Evolutionary conservation across 208 protist species (phyloP).

Genomic region (Trypanosoma scelopori): DNA sequence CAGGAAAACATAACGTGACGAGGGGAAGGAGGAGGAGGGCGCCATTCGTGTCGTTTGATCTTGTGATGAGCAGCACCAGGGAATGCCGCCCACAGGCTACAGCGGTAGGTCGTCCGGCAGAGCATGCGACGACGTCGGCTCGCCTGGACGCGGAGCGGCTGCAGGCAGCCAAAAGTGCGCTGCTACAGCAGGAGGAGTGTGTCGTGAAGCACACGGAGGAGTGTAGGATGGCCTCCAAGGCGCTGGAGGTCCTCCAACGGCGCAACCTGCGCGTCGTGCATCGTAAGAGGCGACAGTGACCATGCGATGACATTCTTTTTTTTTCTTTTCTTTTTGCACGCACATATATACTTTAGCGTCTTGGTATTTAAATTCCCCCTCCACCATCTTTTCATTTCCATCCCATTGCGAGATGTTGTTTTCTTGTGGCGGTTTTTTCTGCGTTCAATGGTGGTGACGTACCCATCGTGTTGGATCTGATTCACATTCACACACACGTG

Average conservation of each 20-base stretch:
- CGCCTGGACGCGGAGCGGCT: constrained; percentile 53
- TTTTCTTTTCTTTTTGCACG: constrained; percentile 18
- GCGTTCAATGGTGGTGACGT: too few relatives aligned
- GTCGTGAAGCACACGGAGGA: constrained; percentile 6
- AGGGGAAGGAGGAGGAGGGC: constrained; percentile 3
- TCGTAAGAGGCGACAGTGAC: not conserved
- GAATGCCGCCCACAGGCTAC: constrained; percentile 34
- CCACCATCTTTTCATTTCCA: not conserved
- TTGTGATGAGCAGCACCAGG: not conserved
- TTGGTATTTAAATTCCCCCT: too few relatives aligned
- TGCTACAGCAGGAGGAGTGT: constrained; percentile 13
- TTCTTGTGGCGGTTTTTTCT: too few relatives aligned
- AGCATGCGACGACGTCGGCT: constrained; percentile 62
- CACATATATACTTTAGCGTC: too few relatives aligned
- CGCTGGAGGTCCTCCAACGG: not conserved
- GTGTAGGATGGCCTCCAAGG: not conserved
- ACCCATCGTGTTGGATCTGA: too few relatives aligned
- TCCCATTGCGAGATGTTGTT: too few relatives aligned
- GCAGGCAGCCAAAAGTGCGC: constrained; percentile 10
- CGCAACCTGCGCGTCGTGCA: constrained; percentile 12
- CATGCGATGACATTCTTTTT: not conserved
- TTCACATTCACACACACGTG: too few relatives aligned
- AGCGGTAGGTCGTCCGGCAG: constrained; percentile 47
- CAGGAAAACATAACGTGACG: constrained; percentile 4
- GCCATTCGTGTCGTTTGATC: constrained; percentile 14